A percentile compares a stretch with the other conserved stretches of the same genome.
Conservation (phyloP, 306 rosid species). For the Macrotyloma uniflorum region DNA sequence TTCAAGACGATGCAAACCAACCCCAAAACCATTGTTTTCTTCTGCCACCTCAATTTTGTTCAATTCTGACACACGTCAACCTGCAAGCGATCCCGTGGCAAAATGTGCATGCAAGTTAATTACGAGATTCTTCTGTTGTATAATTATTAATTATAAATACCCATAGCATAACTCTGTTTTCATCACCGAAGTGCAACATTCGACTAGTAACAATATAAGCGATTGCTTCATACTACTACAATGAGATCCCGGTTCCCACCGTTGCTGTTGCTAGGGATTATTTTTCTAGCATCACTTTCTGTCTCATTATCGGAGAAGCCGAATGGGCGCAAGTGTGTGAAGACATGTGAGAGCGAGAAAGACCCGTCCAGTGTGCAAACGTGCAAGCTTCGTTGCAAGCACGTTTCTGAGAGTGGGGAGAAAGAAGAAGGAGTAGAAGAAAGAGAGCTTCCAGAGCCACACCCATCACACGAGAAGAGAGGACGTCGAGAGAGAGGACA, state of each 20-base stretch:
- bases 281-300: conserved; percentile 33
- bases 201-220: background rate
- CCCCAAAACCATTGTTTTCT: background rate
- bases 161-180: background rate
- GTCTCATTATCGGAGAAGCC: background rate
- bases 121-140: background rate
- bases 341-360: background rate
- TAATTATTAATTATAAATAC: conserved; percentile 38
- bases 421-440: background rate
- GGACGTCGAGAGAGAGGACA: background rate
- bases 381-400: conserved; percentile 28
- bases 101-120: background rate
- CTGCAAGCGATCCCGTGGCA: conserved; percentile 12
- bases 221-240: too few relatives aligned
- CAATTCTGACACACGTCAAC: conserved; percentile 42
- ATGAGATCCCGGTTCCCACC: conserved; percentile 24
- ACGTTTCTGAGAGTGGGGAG: background rate
- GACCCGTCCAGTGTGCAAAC: background rate
- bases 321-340: background rate
- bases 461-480: background rate
- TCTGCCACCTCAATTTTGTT: conserved; percentile 29
- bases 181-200: background rate
- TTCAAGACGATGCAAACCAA: background rate
- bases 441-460: background rate
- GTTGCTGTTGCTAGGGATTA: conserved; percentile 32